A percentile compares a stretch with the other conserved stretches of the same genome.
These are phyloP conservation scores for Castanea sativa DNA, from an alignment of 306 rosid species.

Conservation along the genomic window DNA sequence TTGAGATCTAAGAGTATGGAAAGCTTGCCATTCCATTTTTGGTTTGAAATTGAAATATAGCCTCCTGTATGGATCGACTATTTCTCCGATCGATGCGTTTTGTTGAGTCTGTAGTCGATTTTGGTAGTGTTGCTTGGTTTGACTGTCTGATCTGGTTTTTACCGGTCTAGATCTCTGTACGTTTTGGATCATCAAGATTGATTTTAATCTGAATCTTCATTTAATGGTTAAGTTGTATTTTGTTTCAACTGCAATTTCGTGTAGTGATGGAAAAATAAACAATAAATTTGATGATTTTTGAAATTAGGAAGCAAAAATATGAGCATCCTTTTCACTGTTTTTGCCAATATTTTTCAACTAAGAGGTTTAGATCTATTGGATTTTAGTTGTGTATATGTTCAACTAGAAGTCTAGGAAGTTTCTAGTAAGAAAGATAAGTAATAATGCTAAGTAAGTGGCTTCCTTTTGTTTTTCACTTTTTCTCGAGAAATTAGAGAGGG, in stretches of 20 bases:
- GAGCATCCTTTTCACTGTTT: neutral
- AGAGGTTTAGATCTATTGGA: neutral
- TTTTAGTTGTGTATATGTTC: neutral
- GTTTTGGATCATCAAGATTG: neutral
- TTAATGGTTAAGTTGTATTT: neutral
- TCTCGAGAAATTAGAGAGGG: too few relatives aligned
- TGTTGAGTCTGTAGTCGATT: neutral
- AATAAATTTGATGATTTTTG: neutral
- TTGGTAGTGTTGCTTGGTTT: constrained; percentile 8
- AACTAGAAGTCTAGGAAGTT: neutral
- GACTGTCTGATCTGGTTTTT: constrained; percentile 33
- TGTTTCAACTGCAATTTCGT: neutral
- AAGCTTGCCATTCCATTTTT: neutral
- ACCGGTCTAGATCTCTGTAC: constrained; percentile 14
- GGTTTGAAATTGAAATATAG: neutral
- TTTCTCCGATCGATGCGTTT: neutral
- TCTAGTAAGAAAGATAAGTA: neutral
- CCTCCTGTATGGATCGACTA: neutral
- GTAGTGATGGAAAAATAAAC: neutral
- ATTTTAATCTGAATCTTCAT: neutral
- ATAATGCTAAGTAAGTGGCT: neutral
- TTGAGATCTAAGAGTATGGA: constrained; percentile 28
- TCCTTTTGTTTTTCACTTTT: too few relatives aligned
- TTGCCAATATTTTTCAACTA: neutral
- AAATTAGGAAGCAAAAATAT: too few relatives aligned